Conservation (phyloP, 1,284 basidiomycete species). For the Ceratobasidium papillatum region DNA sequence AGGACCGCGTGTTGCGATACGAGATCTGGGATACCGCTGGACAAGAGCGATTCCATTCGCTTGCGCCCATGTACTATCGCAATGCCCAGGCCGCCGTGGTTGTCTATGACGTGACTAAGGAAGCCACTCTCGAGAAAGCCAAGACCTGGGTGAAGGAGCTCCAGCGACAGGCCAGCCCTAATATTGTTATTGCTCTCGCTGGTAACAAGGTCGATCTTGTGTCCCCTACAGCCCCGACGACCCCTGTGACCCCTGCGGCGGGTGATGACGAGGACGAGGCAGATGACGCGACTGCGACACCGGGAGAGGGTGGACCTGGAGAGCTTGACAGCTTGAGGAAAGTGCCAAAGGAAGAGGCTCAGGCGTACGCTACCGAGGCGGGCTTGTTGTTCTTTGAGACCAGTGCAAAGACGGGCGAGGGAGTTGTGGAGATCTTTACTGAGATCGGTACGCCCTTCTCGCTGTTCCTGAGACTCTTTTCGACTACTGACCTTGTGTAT, state of each 20-base stretch:
- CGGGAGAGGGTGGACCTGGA: conserved; percentile 65
- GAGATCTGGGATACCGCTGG: conserved; percentile 98
- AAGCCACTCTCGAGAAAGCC: conserved; percentile 95
- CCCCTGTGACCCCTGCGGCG: conserved; percentile 62
- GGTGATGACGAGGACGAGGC: conserved; percentile 73
- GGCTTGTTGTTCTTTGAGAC: conserved; percentile 97
- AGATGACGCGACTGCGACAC: conserved; percentile 86
- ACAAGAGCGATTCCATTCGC: conserved; percentile 93
- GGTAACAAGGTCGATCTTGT: conserved; percentile 98
- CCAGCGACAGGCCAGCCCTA: conserved; percentile 98
- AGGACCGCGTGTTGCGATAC: conserved; percentile 91
- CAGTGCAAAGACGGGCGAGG: conserved; percentile 96
- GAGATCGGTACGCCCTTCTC: conserved; percentile 82
- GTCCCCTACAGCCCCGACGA: conserved; percentile 64
- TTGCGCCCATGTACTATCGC: conserved; percentile 98
- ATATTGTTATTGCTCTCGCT: conserved; percentile 96
- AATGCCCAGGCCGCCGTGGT: conserved; percentile 99
- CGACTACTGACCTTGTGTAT: conserved; percentile 33
- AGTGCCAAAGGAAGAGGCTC: conserved; percentile 92
- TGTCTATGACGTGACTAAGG: conserved; percentile 96
- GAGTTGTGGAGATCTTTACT: conserved; percentile 96
- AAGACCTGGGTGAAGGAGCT: conserved; percentile 99
- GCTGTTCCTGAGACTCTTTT: conserved; percentile 8
- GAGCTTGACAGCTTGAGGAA: conserved; percentile 81
- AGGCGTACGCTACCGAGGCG: conserved; percentile 94